A percentile compares a stretch with the other conserved stretches of the same genome.
These are phyloP conservation scores for Diospyros lotus DNA, from an alignment of 148 eudicot species.

Conservation along the genomic window DNA sequence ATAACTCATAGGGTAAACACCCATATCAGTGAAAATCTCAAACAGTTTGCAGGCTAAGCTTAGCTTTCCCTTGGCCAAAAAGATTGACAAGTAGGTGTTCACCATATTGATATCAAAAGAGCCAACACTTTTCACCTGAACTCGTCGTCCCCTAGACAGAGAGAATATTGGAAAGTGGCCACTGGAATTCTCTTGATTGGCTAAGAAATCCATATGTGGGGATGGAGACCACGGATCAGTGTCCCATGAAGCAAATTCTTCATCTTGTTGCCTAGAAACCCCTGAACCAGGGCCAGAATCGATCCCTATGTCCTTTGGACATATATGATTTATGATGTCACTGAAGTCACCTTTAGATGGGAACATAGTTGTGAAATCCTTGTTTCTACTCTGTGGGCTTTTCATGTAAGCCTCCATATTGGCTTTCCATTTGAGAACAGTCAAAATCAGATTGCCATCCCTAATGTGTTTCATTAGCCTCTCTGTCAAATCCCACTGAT, in stretches of 20 bases:
- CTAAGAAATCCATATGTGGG: slow-evolving; percentile 71
- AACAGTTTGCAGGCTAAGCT: slow-evolving; percentile 80
- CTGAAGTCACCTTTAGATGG: slow-evolving; percentile 46
- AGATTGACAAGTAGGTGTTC: slow-evolving; percentile 79
- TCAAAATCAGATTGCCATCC: slow-evolving; percentile 49
- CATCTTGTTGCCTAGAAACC: slow-evolving; percentile 18
- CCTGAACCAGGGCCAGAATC: slow-evolving; percentile 13
- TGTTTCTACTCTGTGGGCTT: slow-evolving; percentile 34
- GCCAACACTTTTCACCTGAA: slow-evolving; percentile 40
- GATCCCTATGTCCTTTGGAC: slow-evolving; percentile 15
- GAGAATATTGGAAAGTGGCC: slow-evolving; percentile 33
- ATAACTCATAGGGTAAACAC: slow-evolving; percentile 57
- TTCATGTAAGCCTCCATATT: slow-evolving; percentile 64
- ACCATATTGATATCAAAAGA: slow-evolving; percentile 78
- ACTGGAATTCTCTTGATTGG: slow-evolving; percentile 36
- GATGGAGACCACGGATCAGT: slow-evolving; percentile 81
- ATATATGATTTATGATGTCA: slow-evolving; percentile 36
- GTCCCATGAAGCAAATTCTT: slow-evolving; percentile 16
- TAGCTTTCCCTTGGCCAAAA: slow-evolving; percentile 67
- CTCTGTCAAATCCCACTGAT: slow-evolving; percentile 58
- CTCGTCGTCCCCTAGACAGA: slow-evolving; percentile 52
- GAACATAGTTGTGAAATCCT: slow-evolving; percentile 68
- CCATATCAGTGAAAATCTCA: slow-evolving; percentile 66
- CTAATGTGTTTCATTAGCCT: slow-evolving; percentile 68
- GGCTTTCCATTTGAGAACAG: slow-evolving; percentile 67